Percentiles rank a stretch among this genome's conserved stretches.
These are phyloP conservation scores for Peronosclerospora sorghi DNA, from an alignment of 352 stramenopile species.

Conservation along the genomic window DNA sequence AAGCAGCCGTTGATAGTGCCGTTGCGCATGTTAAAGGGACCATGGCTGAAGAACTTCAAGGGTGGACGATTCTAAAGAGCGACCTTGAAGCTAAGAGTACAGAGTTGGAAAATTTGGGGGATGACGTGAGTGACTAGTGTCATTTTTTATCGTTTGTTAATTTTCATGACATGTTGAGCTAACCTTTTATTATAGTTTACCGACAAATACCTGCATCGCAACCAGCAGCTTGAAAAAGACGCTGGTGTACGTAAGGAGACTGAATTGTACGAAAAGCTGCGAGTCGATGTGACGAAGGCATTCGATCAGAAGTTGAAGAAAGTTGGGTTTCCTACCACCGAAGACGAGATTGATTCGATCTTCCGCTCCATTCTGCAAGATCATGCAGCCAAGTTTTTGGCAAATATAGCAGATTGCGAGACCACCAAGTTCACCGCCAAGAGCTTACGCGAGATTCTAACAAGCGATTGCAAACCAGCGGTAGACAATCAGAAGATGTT, in stretches of 20 bases:
- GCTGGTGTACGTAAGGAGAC: slow-evolving; percentile 43
- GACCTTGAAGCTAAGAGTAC: slow-evolving; percentile 50
- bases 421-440: slow-evolving; percentile 36
- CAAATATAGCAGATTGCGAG: slow-evolving; percentile 23
- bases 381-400: slow-evolving; percentile 47
- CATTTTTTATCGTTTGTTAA: background rate
- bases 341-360: slow-evolving; percentile 50
- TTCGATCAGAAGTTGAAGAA: slow-evolving; percentile 49
- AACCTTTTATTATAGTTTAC: slow-evolving; percentile 30
- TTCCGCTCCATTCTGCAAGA: slow-evolving; percentile 51
- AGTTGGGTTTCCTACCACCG: slow-evolving; percentile 42
- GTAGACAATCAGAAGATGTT: slow-evolving; percentile 70
- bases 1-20: slow-evolving; percentile 42
- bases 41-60: slow-evolving; percentile 44
- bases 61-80: slow-evolving; percentile 59
- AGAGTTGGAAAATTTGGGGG: slow-evolving; percentile 62
- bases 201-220: slow-evolving; percentile 58
- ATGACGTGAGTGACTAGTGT: slow-evolving; percentile 36
- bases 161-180: background rate
- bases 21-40: slow-evolving; percentile 38
- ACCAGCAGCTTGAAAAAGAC: slow-evolving; percentile 50
- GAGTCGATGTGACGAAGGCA: slow-evolving; percentile 34
- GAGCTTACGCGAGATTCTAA: slow-evolving; percentile 42
- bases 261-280: slow-evolving; percentile 49
- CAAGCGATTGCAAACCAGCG: slow-evolving; percentile 37